Base-by-base conservation (phyloP, 2,329 filamentous ascomycete genomes). In the Scytalidium lignicola region DNA sequence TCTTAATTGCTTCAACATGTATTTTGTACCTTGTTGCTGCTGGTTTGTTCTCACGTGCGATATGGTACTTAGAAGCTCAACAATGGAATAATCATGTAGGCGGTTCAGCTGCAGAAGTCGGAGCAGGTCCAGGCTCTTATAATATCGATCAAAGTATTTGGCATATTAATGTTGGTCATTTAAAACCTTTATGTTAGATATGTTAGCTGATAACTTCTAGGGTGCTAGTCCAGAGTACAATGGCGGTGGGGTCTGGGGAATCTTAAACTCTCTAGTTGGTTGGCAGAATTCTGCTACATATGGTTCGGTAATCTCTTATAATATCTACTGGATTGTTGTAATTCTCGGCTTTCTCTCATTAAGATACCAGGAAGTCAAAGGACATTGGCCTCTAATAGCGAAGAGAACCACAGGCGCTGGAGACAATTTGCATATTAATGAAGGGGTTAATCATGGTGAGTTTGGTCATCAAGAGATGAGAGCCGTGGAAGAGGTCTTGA, bases 251-350 rank as follows among this genome's bases (percentile, higher is more conserved):
- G 88, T 86, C 41, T 95, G 89, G 90, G 88, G 88, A 48, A 82
- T 95, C 56, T 90, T 95, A 74, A 92, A 95, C 60, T 83, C 88
- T 51, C 75, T 95, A 46, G 74, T 95, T 10, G 90, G 90, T 50
- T 96, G 90, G 90, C 80, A 83, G 53, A 95, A 95, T 71, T 89
- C 86, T 12, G 90, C 88, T 4, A 95, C 90, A 1, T 90, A 92
- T 60, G 89, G 90, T 46, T 91, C 88, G 1, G 86, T 95, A 55
- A 82, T 95, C 54, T 83, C 86, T 1, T 95, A 95, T 71, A 95
- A 93, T 64, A 51, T 92, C 15, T 95, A 95, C 72, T 96, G 90
- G 90, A 69, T 93, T 45, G 74, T 73, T 8, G 75, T 89, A 56
- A 89, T 90, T 49, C 52, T 74, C 15, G 76, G 75, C 4, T 88